Evolutionary conservation across 257 asterid species (phyloP).

Genomic region (Solanum raphanifolium): DNA sequence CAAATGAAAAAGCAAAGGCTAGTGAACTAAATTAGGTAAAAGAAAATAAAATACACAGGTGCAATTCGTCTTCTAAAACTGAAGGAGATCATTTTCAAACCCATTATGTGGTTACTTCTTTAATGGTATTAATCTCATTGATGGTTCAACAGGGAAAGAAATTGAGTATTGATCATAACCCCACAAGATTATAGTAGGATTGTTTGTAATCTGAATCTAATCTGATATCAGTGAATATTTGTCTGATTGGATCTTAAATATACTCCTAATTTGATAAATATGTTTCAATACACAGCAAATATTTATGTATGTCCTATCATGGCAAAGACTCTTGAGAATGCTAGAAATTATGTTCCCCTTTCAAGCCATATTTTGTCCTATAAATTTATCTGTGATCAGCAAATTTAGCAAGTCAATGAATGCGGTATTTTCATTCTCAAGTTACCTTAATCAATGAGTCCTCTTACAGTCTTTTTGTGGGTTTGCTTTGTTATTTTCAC

Average conservation of each 20-base stretch:
- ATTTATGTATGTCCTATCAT: not conserved
- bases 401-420: not conserved
- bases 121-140: not conserved
- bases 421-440: not conserved
- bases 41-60: not conserved
- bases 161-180: not conserved
- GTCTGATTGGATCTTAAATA: not conserved
- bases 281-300: not conserved
- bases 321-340: not conserved
- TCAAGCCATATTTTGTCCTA: not conserved
- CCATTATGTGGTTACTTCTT: not conserved
- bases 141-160: not conserved
- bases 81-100: not conserved
- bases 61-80: not conserved
- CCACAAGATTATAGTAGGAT: not conserved
- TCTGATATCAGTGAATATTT: not conserved
- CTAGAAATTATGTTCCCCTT: not conserved
- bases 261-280: not conserved
- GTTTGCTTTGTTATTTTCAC: conserved; percentile 3
- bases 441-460: not conserved
- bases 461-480: not conserved
- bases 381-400: not conserved
- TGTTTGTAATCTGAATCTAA: not conserved
- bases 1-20: not conserved
- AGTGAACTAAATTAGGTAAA: not conserved